Evolutionary conservation across 2,329 filamentous ascomycete genomes (phyloP), one percentile per base, ranked within the genome.

Genomic region (Monilinia polystroma): DNA sequence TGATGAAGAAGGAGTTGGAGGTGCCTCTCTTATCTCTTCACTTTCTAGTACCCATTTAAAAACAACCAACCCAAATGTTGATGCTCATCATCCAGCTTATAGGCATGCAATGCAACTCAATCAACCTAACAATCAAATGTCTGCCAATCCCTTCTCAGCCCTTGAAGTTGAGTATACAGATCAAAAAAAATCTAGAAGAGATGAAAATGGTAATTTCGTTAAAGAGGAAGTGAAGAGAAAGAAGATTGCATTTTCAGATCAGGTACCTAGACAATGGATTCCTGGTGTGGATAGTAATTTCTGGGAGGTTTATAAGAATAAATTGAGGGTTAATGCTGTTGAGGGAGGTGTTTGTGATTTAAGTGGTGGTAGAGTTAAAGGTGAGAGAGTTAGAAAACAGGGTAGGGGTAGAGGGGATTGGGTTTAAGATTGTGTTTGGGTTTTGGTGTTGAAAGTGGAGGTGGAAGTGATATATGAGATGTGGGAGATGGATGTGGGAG

Each of bases 301-400:
- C 66, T 78, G 76, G 76, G 63, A 68, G 20, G 55, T 66, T 8
- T 77, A 73, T 66, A 58, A 57, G 16, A 78, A 78, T 62, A 74
- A 72, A 51, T 56, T 78, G 55, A 70, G 76, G n/a, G 75, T 78
- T 29, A 74, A 76, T 68, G 72, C 73, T 5, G 72, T 69, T n/a
- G 71, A 75, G n/a, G 64, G 65, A 16, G 72, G 71, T 0, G 53
- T 75, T n/a, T 75, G 73, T 45, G 70, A 74, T 65, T 67, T 76
- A 60, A 56, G 43, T 51, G 53, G 43, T 23, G 26, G 47, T 3
- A 60, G 4, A 2, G 23, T 12, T 26, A 53, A 32, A 20, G 45
- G 10, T 23, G 55, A 35, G 16, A 52, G 63, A 10, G 18, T 59
- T 29, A 59, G n/a, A n/a, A 57, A 65, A 41, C 5, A 41, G 3